Evolutionary conservation across 2,329 filamentous ascomycete species (phyloP), one percentile per base, ranked within the genome.

Genomic region (Daldinia sp.): DNA sequence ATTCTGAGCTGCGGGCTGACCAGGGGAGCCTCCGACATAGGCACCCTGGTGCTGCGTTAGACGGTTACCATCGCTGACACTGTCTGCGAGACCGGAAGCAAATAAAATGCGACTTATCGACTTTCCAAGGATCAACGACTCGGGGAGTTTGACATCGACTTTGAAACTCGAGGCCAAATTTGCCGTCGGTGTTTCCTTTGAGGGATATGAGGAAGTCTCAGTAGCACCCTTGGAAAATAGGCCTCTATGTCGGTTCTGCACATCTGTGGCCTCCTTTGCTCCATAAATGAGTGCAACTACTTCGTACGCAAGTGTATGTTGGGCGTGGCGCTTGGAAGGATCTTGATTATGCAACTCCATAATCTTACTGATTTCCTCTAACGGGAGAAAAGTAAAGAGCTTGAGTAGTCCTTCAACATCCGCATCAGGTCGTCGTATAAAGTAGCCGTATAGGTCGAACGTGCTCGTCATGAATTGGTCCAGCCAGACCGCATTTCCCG

Each of bases 401-500:
- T 92, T 94, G 37, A 99, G 82, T 65, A 96, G 90, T 29, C 83
- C 85, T 76, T 93, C 91, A 3, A 98, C 87, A 55, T 96, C 90
- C 8, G 85, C 85, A 73, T 99, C 95, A 0, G 93, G 82, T 0
- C 90, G 89, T 51, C 92, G 87, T 67, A 97, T 83, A 71, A 98
- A 95, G 81, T 94, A 97, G 75, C 94, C 83, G 75, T 98, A 98
- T 1, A 98, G 82, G 60, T 98, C 93, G 72, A 94, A 97, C 0
- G 88, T 81, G 27, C 85, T 88, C 1, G 94, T 96, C 85, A 93
- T 86, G 71, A 90, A 88, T 54, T 84, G 83, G 75, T 97, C 93
- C 2, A 99, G 85, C 95, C 95, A 99, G 32, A 99, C 79, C 2
- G 94, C 94, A 75, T 98, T 98, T 23, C 94, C 94, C 1, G 93